These are phyloP conservation scores for Tylopilus felleus DNA, from an alignment of 768 basidiomycete species.

Conservation along the genomic window DNA sequence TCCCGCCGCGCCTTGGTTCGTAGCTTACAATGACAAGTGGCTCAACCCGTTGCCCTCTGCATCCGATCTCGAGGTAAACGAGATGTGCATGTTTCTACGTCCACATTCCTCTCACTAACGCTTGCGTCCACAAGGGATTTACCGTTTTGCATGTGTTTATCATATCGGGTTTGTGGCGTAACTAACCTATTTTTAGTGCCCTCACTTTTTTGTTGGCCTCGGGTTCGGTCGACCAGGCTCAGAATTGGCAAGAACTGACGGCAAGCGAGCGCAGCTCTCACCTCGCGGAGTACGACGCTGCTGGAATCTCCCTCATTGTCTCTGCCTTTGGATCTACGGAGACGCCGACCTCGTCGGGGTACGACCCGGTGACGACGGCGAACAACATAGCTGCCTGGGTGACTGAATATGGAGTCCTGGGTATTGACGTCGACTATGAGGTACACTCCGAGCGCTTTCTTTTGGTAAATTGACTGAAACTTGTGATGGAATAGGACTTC, in stretches of 20 bases:
- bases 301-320: conserved; percentile 56
- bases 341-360: conserved; percentile 41
- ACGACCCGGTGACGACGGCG: conserved; percentile 39
- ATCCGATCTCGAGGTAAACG: conserved; percentile 41
- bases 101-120: not conserved
- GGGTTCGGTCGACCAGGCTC: conserved; percentile 44
- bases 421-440: conserved; percentile 56
- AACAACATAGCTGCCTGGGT: conserved; percentile 47
- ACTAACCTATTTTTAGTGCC: conserved; percentile 20
- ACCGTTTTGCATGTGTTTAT: conserved; percentile 31
- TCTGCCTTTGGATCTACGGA: conserved; percentile 48
- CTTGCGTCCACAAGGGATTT: conserved; percentile 24
- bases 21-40: conserved; percentile 40
- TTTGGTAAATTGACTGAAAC: not conserved
- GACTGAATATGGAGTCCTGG: conserved; percentile 42
- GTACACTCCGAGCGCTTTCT: conserved; percentile 9
- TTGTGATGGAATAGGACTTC: conserved; percentile 28
- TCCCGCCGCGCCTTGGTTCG: conserved; percentile 48
- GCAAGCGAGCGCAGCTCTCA: conserved; percentile 37
- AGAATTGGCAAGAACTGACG: conserved; percentile 41
- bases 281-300: conserved; percentile 46
- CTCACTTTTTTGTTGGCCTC: conserved; percentile 42
- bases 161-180: not conserved
- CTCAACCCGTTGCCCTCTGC: conserved; percentile 43
- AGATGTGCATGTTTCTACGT: not conserved